Evolutionary conservation across 768 basidiomycete genomes (phyloP), one percentile per base, ranked within the genome.

Genomic region (Tylopilus felleus): DNA sequence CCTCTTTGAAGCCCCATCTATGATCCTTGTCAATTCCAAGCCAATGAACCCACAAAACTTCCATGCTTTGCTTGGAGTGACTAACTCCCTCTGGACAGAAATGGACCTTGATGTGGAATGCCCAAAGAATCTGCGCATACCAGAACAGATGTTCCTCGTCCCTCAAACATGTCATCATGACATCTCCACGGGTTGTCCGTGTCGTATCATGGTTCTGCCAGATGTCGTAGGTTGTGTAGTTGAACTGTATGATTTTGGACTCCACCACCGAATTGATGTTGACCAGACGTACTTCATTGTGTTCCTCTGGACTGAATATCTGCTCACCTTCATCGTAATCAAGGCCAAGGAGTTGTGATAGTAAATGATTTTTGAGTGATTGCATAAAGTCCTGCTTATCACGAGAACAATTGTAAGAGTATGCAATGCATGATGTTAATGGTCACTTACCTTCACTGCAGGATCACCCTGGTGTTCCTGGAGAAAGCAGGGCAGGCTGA

Each of bases 141-240:
- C 64, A 65, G 46, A 56, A 68, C 0, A 60, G 61, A 46, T 67
- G 59, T 8, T 27, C n/a, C 2, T 25, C 28, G 12, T 60, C 58
- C 5, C 56, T 23, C 3, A 13, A 47, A 0, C 35, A 36, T 13
- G 46, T 41, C 63, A 66, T 61, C n/a, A 66, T 35, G 19, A 52
- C 38, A 21, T 39, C 42, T 1, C 40, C 33, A 1, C 23, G 12
- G 2, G 14, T 12, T 2, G 51, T 27, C 3, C 43, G 46, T 4
- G 67, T 42, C 0, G 19, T 36, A 17, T 63, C 59, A 29, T 29
- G 29, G 8, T 29, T 9, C 29, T 9, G 10, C 7, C 10, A 12
- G 7, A n/a, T n/a, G n/a, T n/a, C n/a, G n/a, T n/a, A n/a, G n/a
- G n/a, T n/a, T n/a, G n/a, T n/a, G n/a, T n/a, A 29, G 29, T 29